Evolutionary conservation across 1,139 yeast genomes (phyloP), one percentile per base, ranked within the genome.

Genomic region (Magnusiomyces sp.): DNA sequence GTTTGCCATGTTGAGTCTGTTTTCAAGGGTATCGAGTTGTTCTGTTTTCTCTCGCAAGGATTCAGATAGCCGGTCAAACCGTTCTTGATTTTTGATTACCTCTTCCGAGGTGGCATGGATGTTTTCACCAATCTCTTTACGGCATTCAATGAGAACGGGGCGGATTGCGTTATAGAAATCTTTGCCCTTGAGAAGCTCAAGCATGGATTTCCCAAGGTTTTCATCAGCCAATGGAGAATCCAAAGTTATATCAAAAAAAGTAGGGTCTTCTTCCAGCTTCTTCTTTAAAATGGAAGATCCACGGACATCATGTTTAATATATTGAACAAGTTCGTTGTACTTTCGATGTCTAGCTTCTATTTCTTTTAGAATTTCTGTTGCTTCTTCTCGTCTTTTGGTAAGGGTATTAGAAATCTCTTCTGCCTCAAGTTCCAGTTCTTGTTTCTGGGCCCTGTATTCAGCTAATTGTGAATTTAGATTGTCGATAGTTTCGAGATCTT

Each of bases 81-180:
- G 71, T 50, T 81, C 86, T 59, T 81, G 84, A n/a, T 78, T 58
- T 57, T 73, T 71, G 27, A 80, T 72, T 5, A 75, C 71, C 40
- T 82, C 83, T 52, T 81, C 86, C 58, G 82, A 84, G 23, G 75
- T 66, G 33, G 67, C 68, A 60, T 80, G 80, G 16, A 77, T 74
- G 43, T 72, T 71, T 7, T 69, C 63, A 47, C 74, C 72, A 27
- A 83, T 70, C 34, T 71, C 71, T 42, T 71, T 71, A 54, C 83
- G 74, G 53, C 77, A 67, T 44, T 72, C 67, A 52, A 73, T 67
- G 20, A 82, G 65, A 49, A 70, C 70, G 20, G 62, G 59, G 43
- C 68, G 60, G 41, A 69, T 55, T 58, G 62, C 58, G 62, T 73
- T 58, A 9, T 64, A 59, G 11, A 71, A 53, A 51, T 70, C 71